These are phyloP conservation scores for Teratosphaeriaceae sp. DNA, from an alignment of 2,329 filamentous ascomycete species.

Conservation along the genomic window DNA sequence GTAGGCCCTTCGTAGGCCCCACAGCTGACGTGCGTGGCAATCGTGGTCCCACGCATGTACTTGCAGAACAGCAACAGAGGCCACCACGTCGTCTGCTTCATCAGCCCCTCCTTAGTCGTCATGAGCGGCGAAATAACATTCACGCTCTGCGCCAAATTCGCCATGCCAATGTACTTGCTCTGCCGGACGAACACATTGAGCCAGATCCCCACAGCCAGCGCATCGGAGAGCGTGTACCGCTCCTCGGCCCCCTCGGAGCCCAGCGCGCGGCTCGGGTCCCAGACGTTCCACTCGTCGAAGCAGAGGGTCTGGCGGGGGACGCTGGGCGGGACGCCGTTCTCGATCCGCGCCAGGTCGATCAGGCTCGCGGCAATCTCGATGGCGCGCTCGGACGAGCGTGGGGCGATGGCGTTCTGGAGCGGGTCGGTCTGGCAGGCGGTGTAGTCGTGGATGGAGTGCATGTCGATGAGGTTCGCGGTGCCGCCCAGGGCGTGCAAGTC, in stretches of 20 bases:
- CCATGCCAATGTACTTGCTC: constrained; percentile 65
- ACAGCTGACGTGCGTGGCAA: constrained; percentile 59
- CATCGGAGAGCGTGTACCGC: constrained; percentile 66
- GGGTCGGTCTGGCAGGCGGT: constrained; percentile 50
- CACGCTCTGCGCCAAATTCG: constrained; percentile 69
- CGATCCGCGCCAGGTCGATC: constrained; percentile 67
- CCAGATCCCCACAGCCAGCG: constrained; percentile 67
- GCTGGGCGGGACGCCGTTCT: constrained; percentile 54
- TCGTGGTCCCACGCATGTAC: constrained; percentile 66
- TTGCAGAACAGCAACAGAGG: constrained; percentile 61
- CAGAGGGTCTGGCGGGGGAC: constrained; percentile 64
- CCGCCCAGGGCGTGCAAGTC: constrained; percentile 44
- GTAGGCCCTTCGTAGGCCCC: constrained; percentile 62
- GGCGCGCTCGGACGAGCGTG: constrained; percentile 63
- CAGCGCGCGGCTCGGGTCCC: constrained; percentile 65
- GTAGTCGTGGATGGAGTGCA: constrained; percentile 78
- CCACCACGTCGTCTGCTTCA: constrained; percentile 71
- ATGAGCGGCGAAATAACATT: constrained; percentile 74
- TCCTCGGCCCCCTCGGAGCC: constrained; percentile 69
- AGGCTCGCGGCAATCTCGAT: constrained; percentile 63
- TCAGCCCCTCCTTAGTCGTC: constrained; percentile 57
- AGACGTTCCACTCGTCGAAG: constrained; percentile 83
- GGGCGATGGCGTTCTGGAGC: constrained; percentile 54
- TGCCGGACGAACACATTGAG: constrained; percentile 72
- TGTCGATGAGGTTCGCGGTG: constrained; percentile 55